Base-by-base conservation (phyloP, 2,329 filamentous ascomycete species). In the Pseudopyrenochaeta lycopersici region DNA sequence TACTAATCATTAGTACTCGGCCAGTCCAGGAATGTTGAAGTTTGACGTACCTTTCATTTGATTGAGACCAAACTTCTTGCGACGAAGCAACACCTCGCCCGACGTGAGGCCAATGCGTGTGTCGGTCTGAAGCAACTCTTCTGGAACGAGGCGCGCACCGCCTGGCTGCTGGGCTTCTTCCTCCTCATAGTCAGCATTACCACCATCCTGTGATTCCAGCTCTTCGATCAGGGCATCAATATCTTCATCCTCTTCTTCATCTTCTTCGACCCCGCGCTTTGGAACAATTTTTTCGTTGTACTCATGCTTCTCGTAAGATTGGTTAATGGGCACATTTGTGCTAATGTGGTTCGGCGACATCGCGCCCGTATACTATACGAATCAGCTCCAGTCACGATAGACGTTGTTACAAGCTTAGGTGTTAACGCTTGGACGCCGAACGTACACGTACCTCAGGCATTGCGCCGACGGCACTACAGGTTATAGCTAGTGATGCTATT, bases 171-270 rank as follows among this genome's bases (percentile, higher is more conserved):
- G 76, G 30, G 77, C 79, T 58, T 81, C 82, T 39, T 83, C 87
- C 53, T 89, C 87, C 29, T 90, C 86, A 23, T 89, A 86, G 21
- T 88, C 81, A 15, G 82, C 80, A 48, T 84, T 83, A 64, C 88
- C 86, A 49, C 88, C 90, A 76, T 95, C 91, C 67, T 91, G 83
- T 36, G 88, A 92, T 79, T 95, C 90, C 64, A 96, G 88, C 69
- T 95, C 91, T 76, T 92, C 90, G 64, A 96, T 96, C 70, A 96
- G 83, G 70, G 88, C 87, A 72, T 96, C 90, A 64, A 96, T 92
- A 74, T 94, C 89, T 79, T 92, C 90, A 68, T 92, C 89, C 40
- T 90, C 89, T 18, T 92, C 89, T 43, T 91, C 88, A 5, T 88
- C 87, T 27, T 84, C 84, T 38, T 67, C 58, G 11, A 51, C n/a